Evolutionary conservation across 1,284 basidiomycete species (phyloP).

Genomic region (Ustilago xerochloae): DNA sequence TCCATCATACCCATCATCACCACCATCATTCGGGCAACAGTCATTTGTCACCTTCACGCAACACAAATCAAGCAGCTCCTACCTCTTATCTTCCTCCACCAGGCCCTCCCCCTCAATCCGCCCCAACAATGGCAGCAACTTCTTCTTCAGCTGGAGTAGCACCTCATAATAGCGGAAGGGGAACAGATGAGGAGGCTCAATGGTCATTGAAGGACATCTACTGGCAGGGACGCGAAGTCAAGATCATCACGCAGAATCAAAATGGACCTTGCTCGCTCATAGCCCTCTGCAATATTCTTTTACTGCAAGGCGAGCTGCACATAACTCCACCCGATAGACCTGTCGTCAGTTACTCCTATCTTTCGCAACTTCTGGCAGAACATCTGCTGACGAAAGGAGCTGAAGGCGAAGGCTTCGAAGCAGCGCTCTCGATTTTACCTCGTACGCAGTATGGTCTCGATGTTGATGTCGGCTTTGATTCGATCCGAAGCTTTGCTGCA

Average conservation of each 20-base stretch:
- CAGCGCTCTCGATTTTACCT: slow-evolving; percentile 83
- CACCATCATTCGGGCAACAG: background rate
- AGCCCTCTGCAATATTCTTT: slow-evolving; percentile 73
- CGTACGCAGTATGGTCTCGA: slow-evolving; percentile 77
- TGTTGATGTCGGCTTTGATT: slow-evolving; percentile 55
- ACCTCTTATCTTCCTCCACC: background rate
- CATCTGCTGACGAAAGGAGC: slow-evolving; percentile 74
- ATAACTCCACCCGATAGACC: slow-evolving; percentile 73
- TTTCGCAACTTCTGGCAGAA: slow-evolving; percentile 83
- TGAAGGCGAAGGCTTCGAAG: slow-evolving; percentile 74
- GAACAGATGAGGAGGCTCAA: slow-evolving; percentile 48
- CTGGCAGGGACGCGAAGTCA: slow-evolving; percentile 48
- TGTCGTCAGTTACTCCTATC: slow-evolving; percentile 83
- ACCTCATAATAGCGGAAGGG: background rate
- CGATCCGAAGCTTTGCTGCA: slow-evolving; percentile 47
- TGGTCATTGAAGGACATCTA: slow-evolving; percentile 60
- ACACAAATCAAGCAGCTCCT: background rate
- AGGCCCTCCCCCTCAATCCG: background rate
- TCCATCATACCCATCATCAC: background rate
- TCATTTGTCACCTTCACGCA: too few relatives aligned
- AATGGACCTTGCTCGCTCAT: slow-evolving; percentile 85
- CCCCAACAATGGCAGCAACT: background rate
- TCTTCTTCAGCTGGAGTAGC: background rate
- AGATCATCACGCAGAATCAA: slow-evolving; percentile 70
- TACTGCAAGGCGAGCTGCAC: slow-evolving; percentile 49